These are phyloP conservation scores for Podospora pseudoanserina DNA, from an alignment of 495 filamentous ascomycete species.

Conservation along the genomic window DNA sequence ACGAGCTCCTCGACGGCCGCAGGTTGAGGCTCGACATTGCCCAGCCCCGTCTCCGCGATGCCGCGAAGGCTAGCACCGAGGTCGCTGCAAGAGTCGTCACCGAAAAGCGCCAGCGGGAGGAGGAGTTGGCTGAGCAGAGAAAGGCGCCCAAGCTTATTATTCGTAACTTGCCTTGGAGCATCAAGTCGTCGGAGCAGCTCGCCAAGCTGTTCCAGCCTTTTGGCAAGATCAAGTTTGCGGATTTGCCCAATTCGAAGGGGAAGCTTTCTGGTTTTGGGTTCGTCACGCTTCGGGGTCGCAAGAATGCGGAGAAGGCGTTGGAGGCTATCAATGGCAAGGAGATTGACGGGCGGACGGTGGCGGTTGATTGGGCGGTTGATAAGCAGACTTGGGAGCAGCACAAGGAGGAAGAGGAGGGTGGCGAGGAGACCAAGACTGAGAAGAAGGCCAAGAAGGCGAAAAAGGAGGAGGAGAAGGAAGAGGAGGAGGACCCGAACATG, in stretches of 20 bases:
- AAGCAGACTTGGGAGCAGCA: conserved; percentile 76
- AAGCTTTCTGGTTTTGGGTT: conserved; percentile 88
- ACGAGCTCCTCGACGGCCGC: conserved; percentile 66
- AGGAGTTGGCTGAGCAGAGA: conserved; percentile 50
- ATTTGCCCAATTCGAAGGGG: conserved; percentile 70
- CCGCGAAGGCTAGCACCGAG: conserved; percentile 38
- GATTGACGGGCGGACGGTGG: conserved; percentile 79
- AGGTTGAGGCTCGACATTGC: conserved; percentile 84
- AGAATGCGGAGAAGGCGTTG: conserved; percentile 89
- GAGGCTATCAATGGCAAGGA: conserved; percentile 81
- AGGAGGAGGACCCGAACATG: conserved; percentile 42
- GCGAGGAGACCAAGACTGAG: conserved; percentile 37
- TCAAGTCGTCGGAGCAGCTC: conserved; percentile 80
- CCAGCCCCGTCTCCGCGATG: conserved; percentile 74
- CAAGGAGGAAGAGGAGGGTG: conserved; percentile 41
- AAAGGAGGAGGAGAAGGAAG: conserved; percentile 30
- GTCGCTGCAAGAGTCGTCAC: conserved; percentile 30
- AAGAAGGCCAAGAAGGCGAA: conserved; percentile 67
- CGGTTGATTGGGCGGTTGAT: conserved; percentile 95
- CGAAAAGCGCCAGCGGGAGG: conserved; percentile 57
- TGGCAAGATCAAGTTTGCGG: conserved; percentile 81
- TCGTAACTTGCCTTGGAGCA: conserved; percentile 92
- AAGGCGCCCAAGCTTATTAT: conserved; percentile 84
- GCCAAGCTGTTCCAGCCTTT: conserved; percentile 72
- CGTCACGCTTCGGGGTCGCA: conserved; percentile 78